Base-by-base conservation (phyloP, 106 monocot species). In the Hemerocallis citrina region DNA sequence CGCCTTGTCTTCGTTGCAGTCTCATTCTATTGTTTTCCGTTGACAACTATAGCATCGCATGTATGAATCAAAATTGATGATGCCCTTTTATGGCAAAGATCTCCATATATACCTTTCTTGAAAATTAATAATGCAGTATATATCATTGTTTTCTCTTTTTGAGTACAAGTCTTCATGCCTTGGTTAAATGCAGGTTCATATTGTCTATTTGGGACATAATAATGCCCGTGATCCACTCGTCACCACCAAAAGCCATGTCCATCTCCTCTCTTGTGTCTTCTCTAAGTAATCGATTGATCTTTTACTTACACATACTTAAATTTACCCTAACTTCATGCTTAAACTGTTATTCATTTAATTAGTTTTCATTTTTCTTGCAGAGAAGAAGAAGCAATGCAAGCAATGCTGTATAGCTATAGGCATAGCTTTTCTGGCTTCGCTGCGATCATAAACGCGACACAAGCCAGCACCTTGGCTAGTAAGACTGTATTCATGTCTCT, bases 371-470 rank as follows among this genome's bases (percentile, higher is more conserved):
- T 8, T 11, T 8, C 21, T 57, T 51, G 14, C 21, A 90, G 90
- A 23, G 65, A 82, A 52, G 67, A 77, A 40, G 76, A 90, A 61
- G 85, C 90, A 25, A 71, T 74, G 44, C 45, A 66, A 56, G 85
- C 90, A n/a, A 67, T 85, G 58, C 31, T 90, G 21, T 90, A 90
- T 49, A 90, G 76, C 77, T 90, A 90, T 73, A 76, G 25, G 61
- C 68, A 77, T 46, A 68, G 81, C n/a, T 90, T 90, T 71, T 90
- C 90, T 55, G 90, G 90, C 4, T 85, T 90, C 77, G 81, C 90
- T 34, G 90, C 85, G 33, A 20, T 79, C 50, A 63, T 90, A 24
- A 82, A 85, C 19, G 55, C 85, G 55, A 82, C 85, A 17, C 90
- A 90, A 62, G 90, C 82, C 61, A 36, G 67, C 61, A 77, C 48